phyloP scores from a whole-genome alignment of 1,284 basidiomycete genomes.

The Cutaneotrichosporon sp. region DNA sequence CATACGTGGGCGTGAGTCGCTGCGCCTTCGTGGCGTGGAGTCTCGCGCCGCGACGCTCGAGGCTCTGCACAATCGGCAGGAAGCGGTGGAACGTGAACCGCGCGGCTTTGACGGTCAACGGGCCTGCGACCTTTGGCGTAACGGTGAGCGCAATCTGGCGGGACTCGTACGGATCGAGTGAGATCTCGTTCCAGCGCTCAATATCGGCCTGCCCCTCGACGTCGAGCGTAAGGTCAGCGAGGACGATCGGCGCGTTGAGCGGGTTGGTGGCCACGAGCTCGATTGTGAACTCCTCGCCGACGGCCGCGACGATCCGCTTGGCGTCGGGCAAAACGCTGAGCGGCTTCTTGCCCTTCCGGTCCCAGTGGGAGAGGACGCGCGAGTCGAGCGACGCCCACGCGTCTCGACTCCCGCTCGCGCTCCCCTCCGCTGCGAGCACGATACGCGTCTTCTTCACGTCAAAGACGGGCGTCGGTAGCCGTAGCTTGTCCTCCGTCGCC shows the following conservation, averaged over 20 bases:
- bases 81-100: slow-evolving; percentile 49
- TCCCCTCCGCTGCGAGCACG: slow-evolving; percentile 20
- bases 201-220: slow-evolving; percentile 17
- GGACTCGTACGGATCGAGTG: slow-evolving; percentile 45
- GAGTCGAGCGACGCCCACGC: slow-evolving; percentile 30
- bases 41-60: slow-evolving; percentile 46
- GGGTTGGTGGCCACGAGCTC: slow-evolving; percentile 50
- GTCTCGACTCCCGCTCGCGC: slow-evolving; percentile 13
- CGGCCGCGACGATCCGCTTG: slow-evolving; percentile 24
- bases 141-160: slow-evolving; percentile 37
- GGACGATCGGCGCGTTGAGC: slow-evolving; percentile 43
- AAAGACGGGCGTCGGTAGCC: slow-evolving; percentile 40
- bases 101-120: slow-evolving; percentile 29
- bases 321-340: slow-evolving; percentile 28
- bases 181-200: slow-evolving; percentile 30
- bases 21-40: slow-evolving; percentile 49
- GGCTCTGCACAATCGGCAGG: slow-evolving; percentile 46
- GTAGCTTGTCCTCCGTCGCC: slow-evolving; percentile 24
- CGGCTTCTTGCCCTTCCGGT: slow-evolving; percentile 42
- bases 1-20: slow-evolving; percentile 47
- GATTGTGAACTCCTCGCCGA: slow-evolving; percentile 41
- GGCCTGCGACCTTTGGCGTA: slow-evolving; percentile 20
- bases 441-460: slow-evolving; percentile 33
- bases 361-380: slow-evolving; percentile 32
- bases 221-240: slow-evolving; percentile 25